Conservation (phyloP, 192 early-diverging fungal species). For the Haplosporangium gracile region DNA sequence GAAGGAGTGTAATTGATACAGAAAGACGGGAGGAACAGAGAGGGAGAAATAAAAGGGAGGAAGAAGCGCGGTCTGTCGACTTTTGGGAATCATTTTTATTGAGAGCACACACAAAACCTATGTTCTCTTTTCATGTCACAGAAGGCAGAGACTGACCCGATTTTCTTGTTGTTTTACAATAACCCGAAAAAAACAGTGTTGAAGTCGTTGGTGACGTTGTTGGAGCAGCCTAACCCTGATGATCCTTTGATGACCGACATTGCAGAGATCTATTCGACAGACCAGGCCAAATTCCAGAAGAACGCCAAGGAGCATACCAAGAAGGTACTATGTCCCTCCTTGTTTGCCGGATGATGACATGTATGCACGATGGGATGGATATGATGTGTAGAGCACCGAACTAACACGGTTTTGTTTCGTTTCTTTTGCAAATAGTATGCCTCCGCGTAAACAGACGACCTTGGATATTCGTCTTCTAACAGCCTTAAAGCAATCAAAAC, state of each 20-base stretch:
- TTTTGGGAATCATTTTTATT: constrained; percentile 1
- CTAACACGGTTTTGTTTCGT: not conserved
- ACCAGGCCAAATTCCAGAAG: constrained; percentile 73
- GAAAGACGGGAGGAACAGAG: not conserved
- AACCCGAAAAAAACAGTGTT: constrained; percentile 63
- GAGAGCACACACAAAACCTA: not conserved
- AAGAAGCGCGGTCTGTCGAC: not conserved
- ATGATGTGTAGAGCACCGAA: not conserved
- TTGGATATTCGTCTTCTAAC: not conserved
- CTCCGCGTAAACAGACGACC: not conserved
- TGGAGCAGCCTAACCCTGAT: constrained; percentile 85
- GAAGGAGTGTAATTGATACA: not conserved
- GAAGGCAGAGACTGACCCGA: not conserved
- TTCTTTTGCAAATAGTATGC: not conserved
- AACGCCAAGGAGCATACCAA: constrained; percentile 82
- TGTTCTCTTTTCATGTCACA: not conserved
- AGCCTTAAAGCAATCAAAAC: not conserved
- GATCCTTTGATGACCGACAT: constrained; percentile 83
- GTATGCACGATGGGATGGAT: not conserved
- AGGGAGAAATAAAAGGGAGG: not conserved
- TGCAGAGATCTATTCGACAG: constrained; percentile 78
- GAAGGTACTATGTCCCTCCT: constrained; percentile 59
- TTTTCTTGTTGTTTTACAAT: constrained; percentile 5
- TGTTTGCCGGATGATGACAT: not conserved
- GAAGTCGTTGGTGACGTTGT: constrained; percentile 68